Conservation (phyloP, 1,284 basidiomycete species). For the Singerocomus rubriflavus region DNA sequence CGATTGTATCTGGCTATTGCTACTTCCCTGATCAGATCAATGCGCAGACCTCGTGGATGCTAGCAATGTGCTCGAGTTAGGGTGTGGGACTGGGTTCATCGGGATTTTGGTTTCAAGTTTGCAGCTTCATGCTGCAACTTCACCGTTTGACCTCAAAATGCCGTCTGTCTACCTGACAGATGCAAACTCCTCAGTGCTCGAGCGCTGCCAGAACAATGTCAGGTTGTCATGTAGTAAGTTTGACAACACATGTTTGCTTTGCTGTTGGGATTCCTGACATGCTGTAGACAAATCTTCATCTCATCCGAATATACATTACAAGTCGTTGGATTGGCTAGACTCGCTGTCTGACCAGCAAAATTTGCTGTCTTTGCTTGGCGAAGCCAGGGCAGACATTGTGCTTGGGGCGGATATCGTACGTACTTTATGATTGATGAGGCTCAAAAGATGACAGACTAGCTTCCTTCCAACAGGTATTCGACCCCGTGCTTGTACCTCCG, state of each 20-base stretch:
- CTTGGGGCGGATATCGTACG: constrained; percentile 70
- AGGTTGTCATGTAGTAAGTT: constrained; percentile 60
- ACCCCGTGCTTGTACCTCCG: constrained; percentile 57
- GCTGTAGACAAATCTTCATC: constrained; percentile 48
- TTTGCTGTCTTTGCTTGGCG: constrained; percentile 31
- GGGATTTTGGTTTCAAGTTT: constrained; percentile 58
- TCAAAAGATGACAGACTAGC: background rate
- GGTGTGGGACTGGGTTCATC: constrained; percentile 70
- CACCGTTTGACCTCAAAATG: constrained; percentile 2
- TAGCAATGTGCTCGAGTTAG: constrained; percentile 63
- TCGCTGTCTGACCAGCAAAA: constrained; percentile 38
- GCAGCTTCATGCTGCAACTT: constrained; percentile 36
- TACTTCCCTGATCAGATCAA: background rate
- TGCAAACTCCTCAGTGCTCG: constrained; percentile 60
- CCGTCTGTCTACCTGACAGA: constrained; percentile 59
- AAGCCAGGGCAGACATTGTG: constrained; percentile 52
- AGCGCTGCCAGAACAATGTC: constrained; percentile 56
- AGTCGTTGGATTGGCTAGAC: constrained; percentile 61
- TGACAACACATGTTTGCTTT: background rate
- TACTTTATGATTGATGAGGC: constrained; percentile 1
- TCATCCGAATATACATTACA: constrained; percentile 44
- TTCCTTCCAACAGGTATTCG: constrained; percentile 54
- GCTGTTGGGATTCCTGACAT: background rate
- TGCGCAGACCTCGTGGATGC: constrained; percentile 46
- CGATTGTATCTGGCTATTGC: background rate